Evolutionary conservation across 2,329 filamentous ascomycete species (phyloP).

Genomic region (Neopestalotiopsis sp.): DNA sequence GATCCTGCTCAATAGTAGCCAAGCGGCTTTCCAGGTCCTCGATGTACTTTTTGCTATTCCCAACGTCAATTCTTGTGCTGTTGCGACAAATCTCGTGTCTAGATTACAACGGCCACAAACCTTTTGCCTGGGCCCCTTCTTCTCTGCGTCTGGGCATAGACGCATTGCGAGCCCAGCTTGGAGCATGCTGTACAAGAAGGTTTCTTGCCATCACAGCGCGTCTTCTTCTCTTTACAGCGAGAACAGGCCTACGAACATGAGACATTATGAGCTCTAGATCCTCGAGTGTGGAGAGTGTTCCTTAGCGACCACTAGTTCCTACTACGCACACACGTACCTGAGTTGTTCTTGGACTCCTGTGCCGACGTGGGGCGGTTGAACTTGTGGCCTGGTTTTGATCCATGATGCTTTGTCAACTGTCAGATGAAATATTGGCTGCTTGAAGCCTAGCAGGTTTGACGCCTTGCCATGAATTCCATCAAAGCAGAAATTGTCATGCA

Average conservation of each 20-base stretch:
- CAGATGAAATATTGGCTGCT: neutral
- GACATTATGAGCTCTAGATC: neutral
- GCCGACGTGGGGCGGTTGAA: neutral
- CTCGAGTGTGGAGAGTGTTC: neutral
- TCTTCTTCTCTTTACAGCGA: conserved; percentile 4
- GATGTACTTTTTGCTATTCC: conserved; percentile 5
- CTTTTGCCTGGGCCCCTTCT: conserved; percentile 9
- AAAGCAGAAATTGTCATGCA: neutral
- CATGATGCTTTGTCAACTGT: too few species aligned
- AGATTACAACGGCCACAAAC: neutral
- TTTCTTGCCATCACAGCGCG: conserved; percentile 1
- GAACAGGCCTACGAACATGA: neutral
- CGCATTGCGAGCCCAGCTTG: neutral
- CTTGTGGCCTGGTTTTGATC: too few species aligned
- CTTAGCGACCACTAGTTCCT: neutral
- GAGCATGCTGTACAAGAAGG: conserved; percentile 1
- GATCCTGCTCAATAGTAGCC: neutral
- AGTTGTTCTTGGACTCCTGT: neutral
- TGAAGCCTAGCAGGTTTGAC: neutral
- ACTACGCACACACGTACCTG: neutral
- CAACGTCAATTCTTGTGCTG: neutral
- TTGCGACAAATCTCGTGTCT: neutral
- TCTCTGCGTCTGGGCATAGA: conserved; percentile 6
- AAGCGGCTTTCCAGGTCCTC: conserved; percentile 6
- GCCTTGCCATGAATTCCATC: neutral